Percentiles rank a stretch among this genome's conserved stretches.
Conservation (phyloP, 192 early-diverging fungal genomes). For the Backusella sp. region DNA sequence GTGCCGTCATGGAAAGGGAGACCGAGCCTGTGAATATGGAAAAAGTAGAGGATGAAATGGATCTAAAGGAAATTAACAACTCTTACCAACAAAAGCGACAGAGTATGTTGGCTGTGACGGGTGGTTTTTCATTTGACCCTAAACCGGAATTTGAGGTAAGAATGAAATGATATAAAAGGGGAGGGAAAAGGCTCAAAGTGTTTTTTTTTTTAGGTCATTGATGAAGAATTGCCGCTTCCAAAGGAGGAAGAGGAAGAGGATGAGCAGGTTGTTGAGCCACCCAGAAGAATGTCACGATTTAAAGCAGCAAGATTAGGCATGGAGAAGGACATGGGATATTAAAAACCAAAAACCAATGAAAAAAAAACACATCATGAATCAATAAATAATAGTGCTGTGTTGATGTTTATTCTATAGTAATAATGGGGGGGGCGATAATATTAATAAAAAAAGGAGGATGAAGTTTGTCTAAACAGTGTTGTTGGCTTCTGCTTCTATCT, state of each 20-base stretch:
- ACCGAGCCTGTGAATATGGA: conserved; percentile 45
- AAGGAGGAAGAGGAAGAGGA: conserved; percentile 7
- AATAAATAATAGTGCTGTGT: neutral
- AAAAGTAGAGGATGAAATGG: conserved; percentile 49
- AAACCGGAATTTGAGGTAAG: conserved; percentile 34
- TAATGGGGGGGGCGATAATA: neutral
- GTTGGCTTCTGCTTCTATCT: neutral
- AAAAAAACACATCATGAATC: neutral
- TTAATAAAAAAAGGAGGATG: neutral
- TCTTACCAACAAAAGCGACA: conserved; percentile 29
- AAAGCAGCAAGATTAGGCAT: conserved; percentile 31
- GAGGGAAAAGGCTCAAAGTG: neutral
- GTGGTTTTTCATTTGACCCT: conserved; percentile 25
- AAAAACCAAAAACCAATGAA: neutral
- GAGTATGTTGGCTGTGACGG: conserved; percentile 30
- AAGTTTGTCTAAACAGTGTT: neutral
- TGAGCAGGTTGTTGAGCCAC: neutral
- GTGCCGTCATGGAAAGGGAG: conserved; percentile 45
- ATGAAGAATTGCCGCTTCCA: conserved; percentile 34
- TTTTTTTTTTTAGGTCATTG: conserved; percentile 10
- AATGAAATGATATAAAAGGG: too few species aligned
- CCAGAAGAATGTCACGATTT: conserved; percentile 26
- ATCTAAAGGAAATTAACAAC: conserved; percentile 38
- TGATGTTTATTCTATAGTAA: neutral
- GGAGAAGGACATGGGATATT: neutral